phyloP scores from a whole-genome alignment of 2,329 filamentous ascomycete species.

The Colletotrichum spaethianum region DNA sequence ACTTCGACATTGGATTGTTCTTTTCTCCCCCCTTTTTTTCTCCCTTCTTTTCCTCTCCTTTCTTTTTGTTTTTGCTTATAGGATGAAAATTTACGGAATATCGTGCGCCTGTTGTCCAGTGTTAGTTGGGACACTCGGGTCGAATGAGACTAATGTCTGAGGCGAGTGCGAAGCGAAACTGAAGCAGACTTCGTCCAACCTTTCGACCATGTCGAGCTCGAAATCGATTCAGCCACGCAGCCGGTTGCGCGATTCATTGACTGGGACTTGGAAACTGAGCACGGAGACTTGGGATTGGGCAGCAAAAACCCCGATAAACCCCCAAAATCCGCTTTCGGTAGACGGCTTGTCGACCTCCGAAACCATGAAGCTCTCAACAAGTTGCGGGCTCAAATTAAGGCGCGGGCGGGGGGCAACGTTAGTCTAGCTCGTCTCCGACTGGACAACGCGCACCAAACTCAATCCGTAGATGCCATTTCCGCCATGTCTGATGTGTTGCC shows the following conservation, averaged over 20 bases:
- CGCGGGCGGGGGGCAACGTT: conserved; percentile 8
- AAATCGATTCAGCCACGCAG: neutral
- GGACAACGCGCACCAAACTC: conserved; percentile 5
- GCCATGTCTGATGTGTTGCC: conserved; percentile 2
- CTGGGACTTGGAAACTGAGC: conserved; percentile 13
- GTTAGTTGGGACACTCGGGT: neutral
- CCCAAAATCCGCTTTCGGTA: conserved; percentile 3
- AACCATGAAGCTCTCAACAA: conserved; percentile 3
- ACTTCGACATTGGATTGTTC: neutral
- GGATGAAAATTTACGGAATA: no score
- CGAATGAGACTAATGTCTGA: neutral
- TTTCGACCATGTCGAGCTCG: conserved; percentile 14
- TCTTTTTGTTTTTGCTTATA: no score
- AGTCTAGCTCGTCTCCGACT: conserved; percentile 14
- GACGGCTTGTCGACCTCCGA: neutral
- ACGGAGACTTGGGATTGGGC: conserved; percentile 4
- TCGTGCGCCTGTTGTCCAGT: neutral
- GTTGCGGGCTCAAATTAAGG: neutral
- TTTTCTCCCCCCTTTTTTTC: no score
- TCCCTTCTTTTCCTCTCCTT: no score
- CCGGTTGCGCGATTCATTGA: conserved; percentile 1
- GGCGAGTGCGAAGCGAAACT: conserved; percentile 7
- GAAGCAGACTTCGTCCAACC: conserved; percentile 24
- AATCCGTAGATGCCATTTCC: neutral
- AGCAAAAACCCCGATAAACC: conserved; percentile 5